Evolutionary conservation across 2,329 filamentous ascomycete genomes (phyloP), one percentile per base, ranked within the genome.

Genomic region (Calonectria hongkongensis): DNA sequence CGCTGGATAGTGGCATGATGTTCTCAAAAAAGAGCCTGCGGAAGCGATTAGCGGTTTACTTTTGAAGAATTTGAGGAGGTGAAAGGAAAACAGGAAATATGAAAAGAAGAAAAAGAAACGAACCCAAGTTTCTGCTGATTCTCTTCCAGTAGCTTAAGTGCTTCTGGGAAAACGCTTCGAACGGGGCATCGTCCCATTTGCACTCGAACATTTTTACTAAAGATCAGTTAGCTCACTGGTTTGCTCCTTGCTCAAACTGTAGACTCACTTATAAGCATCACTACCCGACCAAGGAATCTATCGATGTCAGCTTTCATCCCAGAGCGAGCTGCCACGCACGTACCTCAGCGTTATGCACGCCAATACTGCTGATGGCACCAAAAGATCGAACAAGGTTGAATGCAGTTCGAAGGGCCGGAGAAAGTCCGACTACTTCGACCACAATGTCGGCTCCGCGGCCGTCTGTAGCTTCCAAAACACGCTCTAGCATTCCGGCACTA

Each of bases 401-500:
- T 0, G 90, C 93, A 43, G 92, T 94, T 79, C 88, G 89, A 80
- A 95, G 83, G 2, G 94, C 94, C 43, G 92, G 89, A 68, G 91
- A 92, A 72, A 93, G 84, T 0, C 94, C 94, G 30, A 95, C 94
- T 7, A 94, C 93, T 83, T 96, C 94, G 76, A 98, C 92, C 2
- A 97, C 92, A n/a, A 94, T 92, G 84, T 98, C 96, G 15, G 95
- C 96, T 10, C 96, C 96, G 45, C 96, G 89, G 9, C 95, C 95
- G 16, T 94, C 89, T 0, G 95, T 97, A 56, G 93, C 89, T 77
- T 94, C 93, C 80, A 92, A 91, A 67, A 98, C 92, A 66, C 93
- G 90, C 77, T 89, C 88, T 68, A 92, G 85, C 82, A 97, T 88
- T 4, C 88, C 91, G 43, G 92, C 90, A 62, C 88, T 88, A 72